Evolutionary conservation across 2,329 filamentous ascomycete species (phyloP), one percentile per base, ranked within the genome.

Genomic region (Aspergillus clavatus): DNA sequence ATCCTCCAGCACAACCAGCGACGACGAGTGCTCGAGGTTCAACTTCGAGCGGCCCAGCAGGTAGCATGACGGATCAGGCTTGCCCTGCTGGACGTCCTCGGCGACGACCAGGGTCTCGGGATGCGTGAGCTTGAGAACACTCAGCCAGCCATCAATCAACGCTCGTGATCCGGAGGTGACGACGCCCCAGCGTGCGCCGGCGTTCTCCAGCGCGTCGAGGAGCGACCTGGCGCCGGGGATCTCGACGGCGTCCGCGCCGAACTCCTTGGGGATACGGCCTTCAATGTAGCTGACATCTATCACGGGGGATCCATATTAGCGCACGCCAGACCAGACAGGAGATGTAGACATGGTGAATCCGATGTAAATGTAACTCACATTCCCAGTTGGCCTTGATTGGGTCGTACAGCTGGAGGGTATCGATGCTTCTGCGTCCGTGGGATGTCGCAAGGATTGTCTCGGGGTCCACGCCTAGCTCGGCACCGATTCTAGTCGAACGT

Each of bases 311-410:
- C n/a, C 42, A 28, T 7, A 22, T 46, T 11, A 43, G 39, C 24
- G 12, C n/a, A 24, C 23, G 22, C n/a, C n/a, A n/a, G n/a, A n/a
- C n/a, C n/a, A n/a, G 11, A 14, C 16, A 37, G 14, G 14, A 21
- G 4, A 16, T 27, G 18, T 16, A 38, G 26, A 8, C 45, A 28
- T 16, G 40, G 26, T 35, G 49, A 21, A 52, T 35, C 40, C 27
- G 14, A 28, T 40, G 23, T 24, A 24, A 8, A 4, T 24, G 8
- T 8, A 24, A 80, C 87, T 72, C 71, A 94, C 89, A 95, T 53
- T 95, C 89, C 89, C 87, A 91, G 58, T 85, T 96, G 33, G 93
- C 93, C 64, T 89, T 88, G 56, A 87, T 83, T 12, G 89, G 86
- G 51, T 87, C 84, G 47, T 95, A 80, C 22, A 90, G 73, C 64